Evolutionary conservation across 371 early-diverging fungal species (phyloP).

Genomic region (Mycotypha africana): DNA sequence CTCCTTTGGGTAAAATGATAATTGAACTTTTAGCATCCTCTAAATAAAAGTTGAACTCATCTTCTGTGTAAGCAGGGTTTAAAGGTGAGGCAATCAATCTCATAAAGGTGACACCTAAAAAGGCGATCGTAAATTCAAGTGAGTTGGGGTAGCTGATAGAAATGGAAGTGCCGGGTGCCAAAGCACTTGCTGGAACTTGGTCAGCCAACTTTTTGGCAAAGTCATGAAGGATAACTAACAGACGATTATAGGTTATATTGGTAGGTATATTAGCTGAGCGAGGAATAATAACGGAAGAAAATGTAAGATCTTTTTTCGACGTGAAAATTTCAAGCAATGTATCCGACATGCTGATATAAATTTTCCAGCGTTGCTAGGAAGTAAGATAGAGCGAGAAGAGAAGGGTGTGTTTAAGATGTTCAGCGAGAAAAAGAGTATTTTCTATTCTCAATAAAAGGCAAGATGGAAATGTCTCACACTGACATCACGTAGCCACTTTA

Average conservation of each 20-base stretch:
- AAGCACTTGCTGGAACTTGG: conserved; percentile 20
- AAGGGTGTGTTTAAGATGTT: too few relatives aligned
- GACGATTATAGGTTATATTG: conserved; percentile 27
- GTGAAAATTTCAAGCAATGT: conserved; percentile 27
- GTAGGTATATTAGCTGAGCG: conserved; percentile 26
- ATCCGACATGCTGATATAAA: too few relatives aligned
- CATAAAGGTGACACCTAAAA: conserved; percentile 61
- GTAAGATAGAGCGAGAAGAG: too few relatives aligned
- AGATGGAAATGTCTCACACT: too few relatives aligned
- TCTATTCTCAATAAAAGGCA: too few relatives aligned
- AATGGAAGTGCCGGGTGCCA: conserved; percentile 58
- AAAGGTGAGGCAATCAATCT: conserved; percentile 73
- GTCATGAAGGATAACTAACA: conserved; percentile 27
- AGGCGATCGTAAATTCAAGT: conserved; percentile 62
- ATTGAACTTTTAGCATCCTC: conserved; percentile 62
- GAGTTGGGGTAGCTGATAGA: conserved; percentile 69
- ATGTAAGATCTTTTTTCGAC: conserved; percentile 6
- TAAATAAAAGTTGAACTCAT: conserved; percentile 79
- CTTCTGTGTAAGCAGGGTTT: conserved; percentile 67
- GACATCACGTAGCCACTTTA: too few relatives aligned
- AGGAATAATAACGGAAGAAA: conserved; percentile 41
- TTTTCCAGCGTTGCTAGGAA: too few relatives aligned
- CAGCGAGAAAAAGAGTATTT: too few relatives aligned
- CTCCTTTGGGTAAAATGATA: conserved; percentile 59
- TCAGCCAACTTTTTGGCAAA: conserved; percentile 30